Conservation (phyloP, 2,329 filamentous ascomycete genomes). For the Sarocladium brachiariae region DNA sequence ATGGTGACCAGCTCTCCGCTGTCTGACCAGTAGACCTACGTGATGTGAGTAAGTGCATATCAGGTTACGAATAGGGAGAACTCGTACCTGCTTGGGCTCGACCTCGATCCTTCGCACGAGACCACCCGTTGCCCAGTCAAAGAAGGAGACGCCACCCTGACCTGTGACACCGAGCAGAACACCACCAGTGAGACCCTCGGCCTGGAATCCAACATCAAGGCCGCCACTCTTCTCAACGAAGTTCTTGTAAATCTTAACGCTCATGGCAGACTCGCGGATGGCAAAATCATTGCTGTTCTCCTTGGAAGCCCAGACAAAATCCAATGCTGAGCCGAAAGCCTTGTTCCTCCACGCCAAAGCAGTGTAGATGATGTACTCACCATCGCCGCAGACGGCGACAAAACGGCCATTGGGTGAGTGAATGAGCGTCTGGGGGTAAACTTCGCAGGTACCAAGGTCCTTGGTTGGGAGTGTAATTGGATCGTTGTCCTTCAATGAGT, state of each 20-base stretch:
- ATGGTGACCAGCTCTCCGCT: slow-evolving; percentile 88
- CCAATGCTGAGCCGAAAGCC: slow-evolving; percentile 88
- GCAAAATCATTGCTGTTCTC: slow-evolving; percentile 98
- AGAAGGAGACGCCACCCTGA: slow-evolving; percentile 90
- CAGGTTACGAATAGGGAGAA: not conserved
- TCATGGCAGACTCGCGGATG: slow-evolving; percentile 88
- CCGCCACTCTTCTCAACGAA: slow-evolving; percentile 88
- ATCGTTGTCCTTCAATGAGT: slow-evolving; percentile 77
- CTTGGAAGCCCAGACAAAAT: slow-evolving; percentile 96
- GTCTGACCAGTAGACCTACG: slow-evolving; percentile 90
- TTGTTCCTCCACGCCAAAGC: slow-evolving; percentile 96
- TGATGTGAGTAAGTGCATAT: slow-evolving; percentile 10
- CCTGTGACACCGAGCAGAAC: slow-evolving; percentile 90
- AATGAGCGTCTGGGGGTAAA: slow-evolving; percentile 88
- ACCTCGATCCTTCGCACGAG: slow-evolving; percentile 89
- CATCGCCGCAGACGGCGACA: slow-evolving; percentile 77
- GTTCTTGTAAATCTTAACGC: slow-evolving; percentile 96
- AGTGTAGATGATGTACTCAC: slow-evolving; percentile 98
- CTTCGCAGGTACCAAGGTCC: slow-evolving; percentile 91
- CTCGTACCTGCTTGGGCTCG: slow-evolving; percentile 46
- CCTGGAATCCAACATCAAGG: slow-evolving; percentile 90
- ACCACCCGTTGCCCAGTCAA: slow-evolving; percentile 88
- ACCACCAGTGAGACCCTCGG: slow-evolving; percentile 83
- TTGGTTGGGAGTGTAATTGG: slow-evolving; percentile 84
- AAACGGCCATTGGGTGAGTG: slow-evolving; percentile 96